Conservation (phyloP, 768 basidiomycete genomes). For the Kwoniella sp. region DNA sequence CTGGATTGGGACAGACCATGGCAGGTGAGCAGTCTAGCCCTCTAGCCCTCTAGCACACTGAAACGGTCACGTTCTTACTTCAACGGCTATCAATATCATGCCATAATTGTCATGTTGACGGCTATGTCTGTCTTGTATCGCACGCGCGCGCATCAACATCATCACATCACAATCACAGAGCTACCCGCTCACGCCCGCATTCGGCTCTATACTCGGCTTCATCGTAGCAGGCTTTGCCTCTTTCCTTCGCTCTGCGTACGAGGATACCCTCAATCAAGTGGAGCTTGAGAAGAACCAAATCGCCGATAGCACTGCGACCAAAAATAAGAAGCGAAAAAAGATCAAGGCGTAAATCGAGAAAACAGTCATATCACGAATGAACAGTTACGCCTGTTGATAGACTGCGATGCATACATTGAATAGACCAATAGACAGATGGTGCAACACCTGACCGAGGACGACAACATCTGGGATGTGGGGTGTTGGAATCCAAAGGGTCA, state of each 20-base stretch:
- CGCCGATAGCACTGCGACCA: background rate
- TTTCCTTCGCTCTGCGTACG: conserved; percentile 30
- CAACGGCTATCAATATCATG: no score
- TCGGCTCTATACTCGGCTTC: conserved; percentile 42
- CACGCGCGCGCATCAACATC: background rate
- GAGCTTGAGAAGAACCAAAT: conserved; percentile 3
- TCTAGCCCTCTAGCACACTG: no score
- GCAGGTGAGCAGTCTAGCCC: conserved; percentile 69
- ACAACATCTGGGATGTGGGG: background rate
- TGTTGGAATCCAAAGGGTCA: background rate
- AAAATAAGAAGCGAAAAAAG: conserved; percentile 19
- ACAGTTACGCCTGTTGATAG: no score
- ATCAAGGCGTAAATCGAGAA: conserved; percentile 2
- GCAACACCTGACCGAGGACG: background rate
- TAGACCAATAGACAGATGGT: background rate
- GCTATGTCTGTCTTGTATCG: no score
- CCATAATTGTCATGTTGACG: no score
- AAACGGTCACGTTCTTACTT: no score
- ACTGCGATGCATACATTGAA: background rate
- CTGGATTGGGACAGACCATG: conserved; percentile 97
- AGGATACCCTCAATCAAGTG: conserved; percentile 13
- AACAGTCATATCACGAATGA: no score
- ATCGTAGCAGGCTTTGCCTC: conserved; percentile 36
- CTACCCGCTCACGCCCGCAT: conserved; percentile 45
- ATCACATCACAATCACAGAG: conserved; percentile 18